These are phyloP conservation scores for Dendrobium huoshanense DNA, from an alignment of 106 monocot species.

Conservation along the genomic window DNA sequence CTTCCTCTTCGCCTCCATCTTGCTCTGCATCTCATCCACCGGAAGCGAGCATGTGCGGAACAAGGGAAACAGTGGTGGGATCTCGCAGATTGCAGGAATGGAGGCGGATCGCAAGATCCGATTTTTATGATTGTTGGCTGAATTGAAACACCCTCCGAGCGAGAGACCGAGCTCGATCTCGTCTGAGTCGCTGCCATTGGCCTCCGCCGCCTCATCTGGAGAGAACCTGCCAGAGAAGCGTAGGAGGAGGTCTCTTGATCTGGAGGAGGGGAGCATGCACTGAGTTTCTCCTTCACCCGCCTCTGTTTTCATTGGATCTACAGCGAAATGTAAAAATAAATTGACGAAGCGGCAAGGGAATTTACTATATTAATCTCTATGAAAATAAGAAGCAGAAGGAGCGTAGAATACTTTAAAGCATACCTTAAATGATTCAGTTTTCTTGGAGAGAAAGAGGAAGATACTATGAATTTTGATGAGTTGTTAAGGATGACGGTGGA, in stretches of 20 bases:
- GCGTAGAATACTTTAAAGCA: no score
- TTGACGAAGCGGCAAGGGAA: background rate
- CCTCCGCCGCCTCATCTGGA: background rate
- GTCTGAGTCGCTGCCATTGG: background rate
- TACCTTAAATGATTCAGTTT: no score
- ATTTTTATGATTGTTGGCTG: background rate
- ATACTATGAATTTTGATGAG: no score
- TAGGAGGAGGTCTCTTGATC: background rate
- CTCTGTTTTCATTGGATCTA: constrained; percentile 2
- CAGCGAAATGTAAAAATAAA: background rate
- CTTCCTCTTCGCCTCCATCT: constrained; percentile 78
- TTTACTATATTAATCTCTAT: no score
- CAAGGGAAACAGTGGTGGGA: background rate
- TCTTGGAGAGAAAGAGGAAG: no score
- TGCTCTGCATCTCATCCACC: constrained; percentile 59
- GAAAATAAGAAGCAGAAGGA: no score
- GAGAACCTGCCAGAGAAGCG: background rate
- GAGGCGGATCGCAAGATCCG: background rate
- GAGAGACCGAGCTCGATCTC: constrained; percentile 10
- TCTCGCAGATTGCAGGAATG: background rate
- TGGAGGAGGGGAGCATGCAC: background rate
- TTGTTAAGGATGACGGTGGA: no score
- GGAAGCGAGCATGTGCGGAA: constrained; percentile 66
- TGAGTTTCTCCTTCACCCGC: background rate
- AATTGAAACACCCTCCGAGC: constrained; percentile 9